phyloP scores from a whole-genome alignment of 306 rosid species.

The Senna tora region DNA sequence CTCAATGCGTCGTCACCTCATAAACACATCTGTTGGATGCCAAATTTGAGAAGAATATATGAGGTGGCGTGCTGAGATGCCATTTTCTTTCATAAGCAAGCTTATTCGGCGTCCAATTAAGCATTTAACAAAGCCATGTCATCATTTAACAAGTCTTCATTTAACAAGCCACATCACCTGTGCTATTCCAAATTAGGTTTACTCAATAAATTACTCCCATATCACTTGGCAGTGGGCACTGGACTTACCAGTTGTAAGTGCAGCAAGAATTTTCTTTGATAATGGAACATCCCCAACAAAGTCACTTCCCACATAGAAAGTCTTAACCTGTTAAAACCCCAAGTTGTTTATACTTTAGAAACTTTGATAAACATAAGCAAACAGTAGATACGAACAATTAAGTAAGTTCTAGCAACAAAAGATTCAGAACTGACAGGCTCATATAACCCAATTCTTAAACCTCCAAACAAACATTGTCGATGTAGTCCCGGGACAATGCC shows the following conservation, averaged over 20 bases:
- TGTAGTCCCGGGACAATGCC: slow-evolving; percentile 93
- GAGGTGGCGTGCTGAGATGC: too few relatives aligned
- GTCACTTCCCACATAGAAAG: slow-evolving; percentile 76
- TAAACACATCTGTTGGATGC: too few relatives aligned
- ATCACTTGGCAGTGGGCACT: slow-evolving; percentile 24
- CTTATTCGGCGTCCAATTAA: too few relatives aligned
- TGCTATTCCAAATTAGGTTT: too few relatives aligned
- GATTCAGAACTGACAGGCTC: slow-evolving; percentile 73
- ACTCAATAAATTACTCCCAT: neutral
- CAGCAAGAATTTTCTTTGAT: slow-evolving; percentile 93
- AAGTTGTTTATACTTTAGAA: slow-evolving; percentile 9
- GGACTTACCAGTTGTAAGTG: slow-evolving; percentile 83
- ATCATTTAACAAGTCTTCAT: too few relatives aligned
- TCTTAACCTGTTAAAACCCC: slow-evolving; percentile 67
- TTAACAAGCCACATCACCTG: too few relatives aligned
- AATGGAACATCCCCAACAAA: slow-evolving; percentile 92
- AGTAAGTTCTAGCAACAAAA: neutral
- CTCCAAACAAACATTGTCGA: slow-evolving; percentile 90
- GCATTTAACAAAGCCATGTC: too few relatives aligned
- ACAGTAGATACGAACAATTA: slow-evolving; percentile 27
- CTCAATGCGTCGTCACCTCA: too few relatives aligned
- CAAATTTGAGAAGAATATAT: too few relatives aligned
- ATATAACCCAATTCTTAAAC: slow-evolving; percentile 88
- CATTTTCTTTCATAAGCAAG: too few relatives aligned
- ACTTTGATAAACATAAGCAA: slow-evolving; percentile 39